Base-by-base conservation (phyloP, 2,329 filamentous ascomycete species). In the Clonostachys rhizophaga region DNA sequence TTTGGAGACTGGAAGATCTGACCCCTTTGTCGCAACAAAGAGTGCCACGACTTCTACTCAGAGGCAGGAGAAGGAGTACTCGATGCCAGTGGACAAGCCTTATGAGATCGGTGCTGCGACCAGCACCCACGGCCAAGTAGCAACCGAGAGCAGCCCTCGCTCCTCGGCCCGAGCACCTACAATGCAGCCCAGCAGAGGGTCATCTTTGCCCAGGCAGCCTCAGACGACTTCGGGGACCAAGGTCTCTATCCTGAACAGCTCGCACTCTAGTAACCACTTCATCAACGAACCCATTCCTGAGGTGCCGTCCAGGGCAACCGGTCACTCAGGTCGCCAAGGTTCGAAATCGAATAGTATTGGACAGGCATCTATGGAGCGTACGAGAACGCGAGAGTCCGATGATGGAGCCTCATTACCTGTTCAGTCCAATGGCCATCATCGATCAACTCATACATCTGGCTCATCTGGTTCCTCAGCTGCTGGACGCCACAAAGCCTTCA, bases 401-500 rank as follows among this genome's bases (percentile, higher is more conserved):
- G 63, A 68, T n/a, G 60, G 63, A 14, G 47, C 49, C 6, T 47
- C 50, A 2, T 47, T 53, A 17, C 50, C 52, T 14, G 45, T 57
- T 24, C 58, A 61, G 39, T 46, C 49, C 35, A 55, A 52, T 13
- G 47, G 50, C 30, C 52, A 55, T n/a, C 55, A 58, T 34, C 67
- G 70, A 7, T 63, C 68, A 17, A 65, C 68, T 18, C 71, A 76
- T 44, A 72, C 71, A 9, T 75, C 76, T 9, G 76, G 70, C 3
- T 81, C 79, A 1, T 75, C 75, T 7, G 67, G 68, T 2, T 76
- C 76, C 0, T 77, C 78, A 1, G 65, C 63, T 6, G 68, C 73
- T 3, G 70, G 66, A 49, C 81, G 76, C 49, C 60, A 78, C 43
- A 80, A 78, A 59, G 64, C 74, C 8, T 65, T 78, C 4, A 73